Percentiles rank a stretch among this genome's conserved stretches.
These are phyloP conservation scores for Ogataea corticis DNA, from an alignment of 805 yeast genomes.

Conservation along the genomic window DNA sequence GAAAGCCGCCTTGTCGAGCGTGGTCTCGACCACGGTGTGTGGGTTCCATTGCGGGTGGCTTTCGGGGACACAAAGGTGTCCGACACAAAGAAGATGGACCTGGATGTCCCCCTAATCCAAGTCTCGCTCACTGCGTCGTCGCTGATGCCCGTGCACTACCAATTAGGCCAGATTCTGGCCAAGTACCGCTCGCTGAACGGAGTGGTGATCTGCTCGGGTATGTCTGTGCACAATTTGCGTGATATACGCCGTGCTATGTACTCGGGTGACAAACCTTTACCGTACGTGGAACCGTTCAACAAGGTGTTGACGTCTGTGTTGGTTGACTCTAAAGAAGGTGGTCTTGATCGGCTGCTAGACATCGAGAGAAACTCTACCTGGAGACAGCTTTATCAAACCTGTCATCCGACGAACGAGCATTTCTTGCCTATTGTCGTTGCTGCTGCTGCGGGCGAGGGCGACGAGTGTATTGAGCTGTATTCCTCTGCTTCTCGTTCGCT, in stretches of 20 bases:
- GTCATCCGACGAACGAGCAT: conserved; percentile 82
- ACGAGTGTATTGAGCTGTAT: conserved; percentile 46
- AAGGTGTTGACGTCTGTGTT: conserved; percentile 34
- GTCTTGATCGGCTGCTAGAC: conserved; percentile 12
- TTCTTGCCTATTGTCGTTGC: conserved; percentile 65
- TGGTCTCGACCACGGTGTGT: conserved; percentile 81
- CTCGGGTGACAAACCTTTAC: conserved; percentile 30
- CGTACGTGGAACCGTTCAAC: conserved; percentile 58
- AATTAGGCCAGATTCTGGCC: conserved; percentile 56
- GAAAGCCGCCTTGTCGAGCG: conserved; percentile 47
- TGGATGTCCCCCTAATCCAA: conserved; percentile 51
- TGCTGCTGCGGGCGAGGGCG: conserved; percentile 53
- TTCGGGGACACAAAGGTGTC: conserved; percentile 44
- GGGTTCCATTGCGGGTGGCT: conserved; percentile 79
- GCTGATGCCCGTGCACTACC: conserved; percentile 44
- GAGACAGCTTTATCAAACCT: conserved; percentile 38
- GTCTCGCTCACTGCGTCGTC: conserved; percentile 47
- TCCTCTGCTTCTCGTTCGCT: conserved; percentile 45
- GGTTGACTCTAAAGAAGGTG: conserved; percentile 11
- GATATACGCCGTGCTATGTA: conserved; percentile 44
- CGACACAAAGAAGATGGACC: conserved; percentile 41
- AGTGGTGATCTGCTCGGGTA: conserved; percentile 66
- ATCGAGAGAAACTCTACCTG: conserved; percentile 24
- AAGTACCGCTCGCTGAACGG: conserved; percentile 54
- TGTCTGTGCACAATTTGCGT: conserved; percentile 74